Evolutionary conservation across 768 basidiomycete genomes (phyloP), one percentile per base, ranked within the genome.

Genomic region (Lentinula aciculospora): DNA sequence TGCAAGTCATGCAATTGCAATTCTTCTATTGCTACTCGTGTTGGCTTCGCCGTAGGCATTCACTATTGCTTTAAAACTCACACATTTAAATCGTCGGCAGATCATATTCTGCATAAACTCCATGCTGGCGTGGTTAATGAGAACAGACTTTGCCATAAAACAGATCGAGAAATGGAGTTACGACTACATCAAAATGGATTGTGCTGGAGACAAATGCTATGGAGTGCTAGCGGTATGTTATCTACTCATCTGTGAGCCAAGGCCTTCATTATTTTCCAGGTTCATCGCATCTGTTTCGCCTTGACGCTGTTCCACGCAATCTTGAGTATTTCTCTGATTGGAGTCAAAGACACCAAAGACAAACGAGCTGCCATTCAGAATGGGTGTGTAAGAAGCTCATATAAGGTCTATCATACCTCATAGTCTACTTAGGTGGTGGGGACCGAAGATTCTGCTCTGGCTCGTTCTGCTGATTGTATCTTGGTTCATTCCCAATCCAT

Each of bases 1-100:
- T 94, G 87, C 81, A 98, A 97, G 78, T 94, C 91, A 31, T 99
- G 96, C 73, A 98, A 98, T 69, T 99, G 97, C 75, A 98, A 98
- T 69, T 96, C 94, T 8, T 96, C 94, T 0, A 98, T 99, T 64
- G 97, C 97, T 0, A 98, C 95, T 44, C 88, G 95, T 66, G 88
- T 98, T 58, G 95, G 95, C 32, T 97, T 94, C 72, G 94, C 93
- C 15, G 94, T 92, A 68, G 59, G 88, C 70, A 23, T 31, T 32
- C 32, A 10, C 53, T n/a, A n/a, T n/a, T n/a, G 53, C 44, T 15
- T 6, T 31, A 42, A n/a, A 21, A n/a, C 1, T 31, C 7, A 21
- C 44, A 56, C 48, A 45, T 23, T 32, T n/a, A n/a, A n/a, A n/a
- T n/a, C n/a, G n/a, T n/a, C n/a, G n/a, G n/a, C 63, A 96, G 92